Conservation (phyloP, 768 basidiomycete species). For the Agaricus blazei region DNA sequence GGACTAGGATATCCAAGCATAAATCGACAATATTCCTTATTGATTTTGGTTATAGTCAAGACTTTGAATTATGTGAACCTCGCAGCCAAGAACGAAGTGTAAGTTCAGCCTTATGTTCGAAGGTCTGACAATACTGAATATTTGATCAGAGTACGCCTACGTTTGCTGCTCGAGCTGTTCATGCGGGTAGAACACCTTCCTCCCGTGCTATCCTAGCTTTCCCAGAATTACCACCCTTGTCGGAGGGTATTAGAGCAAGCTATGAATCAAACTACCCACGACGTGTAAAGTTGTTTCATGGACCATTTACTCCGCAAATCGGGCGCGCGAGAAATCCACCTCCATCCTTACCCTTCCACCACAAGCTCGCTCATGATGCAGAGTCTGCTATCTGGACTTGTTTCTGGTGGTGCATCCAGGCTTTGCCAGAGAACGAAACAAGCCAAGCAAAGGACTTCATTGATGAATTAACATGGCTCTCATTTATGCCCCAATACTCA, state of each 20-base stretch:
- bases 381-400: conserved; percentile 9
- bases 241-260: background rate
- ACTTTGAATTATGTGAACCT: background rate
- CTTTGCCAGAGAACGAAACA: background rate
- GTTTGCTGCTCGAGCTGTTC: conserved; percentile 11
- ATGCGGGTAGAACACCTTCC: background rate
- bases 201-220: background rate
- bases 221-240: background rate
- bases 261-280: background rate
- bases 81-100: background rate
- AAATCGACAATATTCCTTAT: conserved; percentile 3
- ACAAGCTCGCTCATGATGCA: conserved; percentile 7
- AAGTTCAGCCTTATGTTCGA: background rate
- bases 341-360: background rate
- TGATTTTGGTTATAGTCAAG: conserved; percentile 5
- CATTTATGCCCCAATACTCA: background rate
- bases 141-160: conserved; percentile 2
- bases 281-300: background rate
- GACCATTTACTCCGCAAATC: background rate
- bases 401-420: conserved; percentile 4
- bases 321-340: background rate
- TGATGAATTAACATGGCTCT: background rate
- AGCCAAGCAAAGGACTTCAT: background rate
- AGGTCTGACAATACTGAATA: background rate
- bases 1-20: background rate